phyloP scores from a whole-genome alignment of 352 stramenopile genomes.

The Blastocystis sp. region DNA sequence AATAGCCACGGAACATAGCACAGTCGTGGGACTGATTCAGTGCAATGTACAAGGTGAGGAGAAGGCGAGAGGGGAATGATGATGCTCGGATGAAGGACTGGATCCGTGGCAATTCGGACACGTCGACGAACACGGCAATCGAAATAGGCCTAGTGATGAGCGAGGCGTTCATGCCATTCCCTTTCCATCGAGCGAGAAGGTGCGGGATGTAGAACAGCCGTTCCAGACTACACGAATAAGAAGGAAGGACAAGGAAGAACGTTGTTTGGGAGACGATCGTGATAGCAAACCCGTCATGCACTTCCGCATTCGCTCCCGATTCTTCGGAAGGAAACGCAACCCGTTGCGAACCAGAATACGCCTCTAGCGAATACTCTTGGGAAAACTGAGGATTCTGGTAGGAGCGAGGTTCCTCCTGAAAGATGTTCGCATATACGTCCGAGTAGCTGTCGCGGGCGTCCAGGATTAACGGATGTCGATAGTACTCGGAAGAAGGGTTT shows the following conservation, averaged over 20 bases:
- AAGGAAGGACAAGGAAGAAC: neutral
- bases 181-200: slow-evolving; percentile 50
- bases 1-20: neutral
- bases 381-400: neutral
- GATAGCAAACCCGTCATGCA: neutral
- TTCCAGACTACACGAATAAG: neutral
- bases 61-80: slow-evolving; percentile 17
- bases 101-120: neutral
- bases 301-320: neutral
- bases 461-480: neutral
- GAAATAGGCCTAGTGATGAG: slow-evolving; percentile 45
- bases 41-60: slow-evolving; percentile 48
- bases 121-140: slow-evolving; percentile 15
- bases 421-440: neutral
- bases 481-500: neutral
- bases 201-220: slow-evolving; percentile 38
- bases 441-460: neutral
- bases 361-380: neutral
- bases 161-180: neutral
- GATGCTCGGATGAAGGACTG: neutral
- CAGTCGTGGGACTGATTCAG: neutral
- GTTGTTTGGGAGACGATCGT: slow-evolving; percentile 59
- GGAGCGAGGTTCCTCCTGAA: neutral
- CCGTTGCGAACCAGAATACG: neutral
- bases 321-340: neutral